A percentile compares a stretch with the other conserved stretches of the same genome.
Evolutionary conservation across 2,329 filamentous ascomycete genomes (phyloP).

Genomic region (Orbilia brochopaga): DNA sequence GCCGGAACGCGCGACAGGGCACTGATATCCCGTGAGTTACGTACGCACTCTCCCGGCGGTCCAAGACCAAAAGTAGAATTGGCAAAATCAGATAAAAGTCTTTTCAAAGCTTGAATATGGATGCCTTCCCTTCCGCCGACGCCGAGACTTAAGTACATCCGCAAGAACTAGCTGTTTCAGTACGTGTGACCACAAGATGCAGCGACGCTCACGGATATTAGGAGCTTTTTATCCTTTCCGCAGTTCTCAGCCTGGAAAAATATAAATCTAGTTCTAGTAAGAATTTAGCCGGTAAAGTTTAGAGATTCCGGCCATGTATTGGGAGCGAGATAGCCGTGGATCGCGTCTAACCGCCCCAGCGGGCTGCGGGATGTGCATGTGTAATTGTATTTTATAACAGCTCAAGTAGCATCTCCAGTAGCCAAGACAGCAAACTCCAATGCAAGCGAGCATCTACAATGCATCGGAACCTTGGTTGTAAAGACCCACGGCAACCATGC

Average conservation of each 20-base stretch:
- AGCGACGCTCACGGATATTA: conserved; percentile 33
- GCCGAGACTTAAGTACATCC: conserved; percentile 6
- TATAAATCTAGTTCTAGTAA: conserved; percentile 37
- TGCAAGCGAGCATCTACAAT: conserved; percentile 20
- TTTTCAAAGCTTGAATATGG: conserved; percentile 31
- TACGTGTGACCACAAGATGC: conserved; percentile 28
- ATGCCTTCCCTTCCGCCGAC: conserved; percentile 48
- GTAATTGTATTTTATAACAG: conserved; percentile 23
- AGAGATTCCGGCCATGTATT: conserved; percentile 29
- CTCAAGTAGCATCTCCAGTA: conserved; percentile 12
- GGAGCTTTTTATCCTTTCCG: conserved; percentile 39
- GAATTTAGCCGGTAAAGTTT: conserved; percentile 42
- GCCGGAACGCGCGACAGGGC: conserved; percentile 19
- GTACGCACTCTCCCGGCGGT: conserved; percentile 7
- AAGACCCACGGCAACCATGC: conserved; percentile 7
- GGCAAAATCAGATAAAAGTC: conserved; percentile 7
- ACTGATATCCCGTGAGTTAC: conserved; percentile 25
- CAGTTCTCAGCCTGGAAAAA: conserved; percentile 15
- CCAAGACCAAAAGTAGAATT: too few relatives aligned
- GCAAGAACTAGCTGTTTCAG: conserved; percentile 10
- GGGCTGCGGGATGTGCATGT: too few relatives aligned
- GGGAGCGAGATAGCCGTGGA: conserved; percentile 26
- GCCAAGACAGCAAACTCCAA: conserved; percentile 8
- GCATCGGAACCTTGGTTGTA: conserved; percentile 38
- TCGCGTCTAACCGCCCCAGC: conserved; percentile 16